Evolutionary conservation across 345 rosid genomes (phyloP), one percentile per base, ranked within the genome.

Genomic region (Boechera divaricarpa): DNA sequence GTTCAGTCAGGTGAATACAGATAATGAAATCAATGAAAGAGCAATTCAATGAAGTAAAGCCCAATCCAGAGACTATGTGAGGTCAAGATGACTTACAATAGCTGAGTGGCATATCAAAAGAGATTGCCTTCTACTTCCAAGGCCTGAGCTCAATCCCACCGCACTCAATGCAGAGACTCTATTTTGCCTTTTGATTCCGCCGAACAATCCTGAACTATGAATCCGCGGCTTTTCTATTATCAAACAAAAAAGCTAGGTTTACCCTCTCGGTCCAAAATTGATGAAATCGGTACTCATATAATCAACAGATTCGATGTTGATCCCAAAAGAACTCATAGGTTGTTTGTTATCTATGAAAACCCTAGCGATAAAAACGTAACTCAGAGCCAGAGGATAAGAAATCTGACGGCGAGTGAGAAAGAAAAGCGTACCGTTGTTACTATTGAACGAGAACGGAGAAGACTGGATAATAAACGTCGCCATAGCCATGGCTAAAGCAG

Each of bases 31-130:
- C 18, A 47, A 47, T 45, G 51, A 36, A 18, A 59, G 45, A 16
- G 45, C 26, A 16, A 36, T 12, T 57, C 5, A 31, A 0, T 57
- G 63, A 33, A 35, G 42, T 7, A 58, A 58, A 36, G 1, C 47
- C 31, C 31, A 60, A 60, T 39, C 41, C 33, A 62, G 65, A 60
- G 29, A 60, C 21, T 3, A 56, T 13, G 39, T 7, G 61, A 56
- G 45, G 10, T 35, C 0, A 35, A 32, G 73, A n/a, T n/a, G 69
- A 56, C 83, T 73, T 80, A 86, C 90, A 65, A 69, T 24, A 61
- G 87, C 78, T 21, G 83, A 70, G 58, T 72, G 75, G 38, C 81
- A 83, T 57, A 70, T 69, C 45, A 82, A 11, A 60, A 79, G 81
- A 73, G 79, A 74, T 63, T 51, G 80, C 41, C 58, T 79, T 61